Evolutionary conservation across 176 grass and related monocot genomes (phyloP), one percentile per base, ranked within the genome.

Genomic region (Oryza glaberrima): DNA sequence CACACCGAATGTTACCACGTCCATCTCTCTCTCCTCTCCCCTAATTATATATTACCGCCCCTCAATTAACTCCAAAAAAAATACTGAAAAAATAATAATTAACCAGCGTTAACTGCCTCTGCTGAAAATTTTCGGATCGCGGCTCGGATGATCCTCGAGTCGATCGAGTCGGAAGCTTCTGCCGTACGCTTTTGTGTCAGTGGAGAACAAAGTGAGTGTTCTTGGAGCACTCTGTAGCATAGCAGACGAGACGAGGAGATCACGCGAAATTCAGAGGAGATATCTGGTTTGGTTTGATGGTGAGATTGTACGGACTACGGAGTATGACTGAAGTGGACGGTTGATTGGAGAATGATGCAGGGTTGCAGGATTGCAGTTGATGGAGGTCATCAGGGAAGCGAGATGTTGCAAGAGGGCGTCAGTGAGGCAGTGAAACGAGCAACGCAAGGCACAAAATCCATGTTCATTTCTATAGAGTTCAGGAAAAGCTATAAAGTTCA

Each of bases 1-100:
- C 45, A 93, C 86, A 15, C 93, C 86, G 32, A 95, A 93, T 14
- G 86, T 93, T 23, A 95, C 88, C 85, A 88, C 90, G 80, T 91
- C 93, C 90, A 95, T 92, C 70, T 71, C 67, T 67, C 76, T 9
- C 52, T 0, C 1, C 54, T 2, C 2, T 34, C 45, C 14, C 25
- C 16, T 20, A 15, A 51, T 79, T 86, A 32, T 36, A 36, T 91
- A 86, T 81, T 72, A 22, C 79, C 35, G 25, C 78, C 51, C 68
- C 46, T 51, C 35, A 65, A 69, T 76, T 80, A 70, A 72, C 44
- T 25, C 6, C 1, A 43, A 43, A 80, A 51, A 51, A 51, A 51
- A 51, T 43, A 51, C 12, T 15, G 14, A 16, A 58, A 7, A 52
- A 3, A 32, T 28, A 7, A 6, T 38, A 64, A 28, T 75, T 30